Base-by-base conservation (phyloP, 441 rosid genomes). In the Populus trichocarpa region DNA sequence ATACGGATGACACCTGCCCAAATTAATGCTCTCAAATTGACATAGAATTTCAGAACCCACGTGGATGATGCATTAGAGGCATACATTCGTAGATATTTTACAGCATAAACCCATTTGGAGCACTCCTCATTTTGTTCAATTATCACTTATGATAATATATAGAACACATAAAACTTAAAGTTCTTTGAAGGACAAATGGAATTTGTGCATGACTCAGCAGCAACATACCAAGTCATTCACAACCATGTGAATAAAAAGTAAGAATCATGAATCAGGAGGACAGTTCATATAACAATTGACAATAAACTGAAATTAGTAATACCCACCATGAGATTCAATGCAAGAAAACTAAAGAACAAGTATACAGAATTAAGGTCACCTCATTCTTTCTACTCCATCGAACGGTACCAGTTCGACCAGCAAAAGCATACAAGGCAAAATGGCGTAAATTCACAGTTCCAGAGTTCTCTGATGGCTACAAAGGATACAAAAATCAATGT, bases 331-430 rank as follows among this genome's bases (percentile, higher is more conserved):
- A 33, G 36, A 33, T 33, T 33, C 36, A 1, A 75, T 18, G 75
- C 61, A 23, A 80, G 69, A 76, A n/a, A 40, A 66, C 73, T 46
- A 75, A 40, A 42, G 66, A 71, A n/a, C 46, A 35, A 12, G 26
- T n/a, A 13, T 22, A 22, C 12, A 22, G 46, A 42, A n/a, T 10
- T 70, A 53, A 26, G 46, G 53, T 78, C 67, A 97, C 99, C 92
- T 97, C 99, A 85, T 88, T 97, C 86, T 91, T 93, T 86, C 95
- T 93, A 70, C 89, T 92, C 99, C 99, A 95, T 75, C 95, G 83
- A 78, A 83, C 85, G 42, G 28, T 73, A 69, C 99, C 99, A 83
- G 82, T 88, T 84, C 82, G 87, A 76, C 98, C 97, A 83, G 93
- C 97, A 72, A 92, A 92, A 72, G 99, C 99, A 87, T 89, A 95